Evolutionary conservation across 768 basidiomycete species (phyloP).

Genomic region (Lyophyllum atratum): DNA sequence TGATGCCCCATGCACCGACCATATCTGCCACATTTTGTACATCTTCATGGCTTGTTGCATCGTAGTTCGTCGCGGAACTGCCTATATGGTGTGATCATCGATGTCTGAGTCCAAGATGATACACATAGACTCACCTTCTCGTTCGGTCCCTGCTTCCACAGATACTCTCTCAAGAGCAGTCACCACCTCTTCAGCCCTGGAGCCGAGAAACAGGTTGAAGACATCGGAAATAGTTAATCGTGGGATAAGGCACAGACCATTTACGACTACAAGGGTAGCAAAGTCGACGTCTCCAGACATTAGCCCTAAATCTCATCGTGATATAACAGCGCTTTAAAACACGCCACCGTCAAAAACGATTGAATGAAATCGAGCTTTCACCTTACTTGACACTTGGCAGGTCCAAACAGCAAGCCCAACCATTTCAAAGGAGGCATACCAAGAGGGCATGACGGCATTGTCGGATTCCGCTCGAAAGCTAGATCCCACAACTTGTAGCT

Average conservation of each 20-base stretch:
- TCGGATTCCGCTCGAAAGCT: not conserved
- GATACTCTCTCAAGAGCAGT: not conserved
- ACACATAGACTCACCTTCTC: not conserved
- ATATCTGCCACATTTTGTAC: not conserved
- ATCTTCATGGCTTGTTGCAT: not conserved
- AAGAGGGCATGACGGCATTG: not conserved
- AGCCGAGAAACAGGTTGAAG: not conserved
- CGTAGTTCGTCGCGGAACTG: not conserved
- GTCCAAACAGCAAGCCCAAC: conserved; percentile 2
- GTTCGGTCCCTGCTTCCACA: not conserved
- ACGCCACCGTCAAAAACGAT: not conserved
- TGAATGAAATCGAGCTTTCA: not conserved
- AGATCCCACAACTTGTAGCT: not conserved
- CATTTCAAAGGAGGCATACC: conserved; percentile 1
- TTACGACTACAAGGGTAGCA: not conserved
- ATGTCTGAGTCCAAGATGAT: not conserved
- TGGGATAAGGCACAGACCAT: not conserved
- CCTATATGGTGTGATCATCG: not conserved
- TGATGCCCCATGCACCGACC: not conserved
- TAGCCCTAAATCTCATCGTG: too few species aligned
- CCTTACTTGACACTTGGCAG: not conserved
- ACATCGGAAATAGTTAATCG: not conserved
- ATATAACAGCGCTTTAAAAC: not conserved
- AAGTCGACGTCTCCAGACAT: not conserved
- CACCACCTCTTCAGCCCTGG: not conserved